These are phyloP conservation scores for Phascolomyces articulosus DNA, from an alignment of 371 early-diverging fungal species.

Conservation along the genomic window DNA sequence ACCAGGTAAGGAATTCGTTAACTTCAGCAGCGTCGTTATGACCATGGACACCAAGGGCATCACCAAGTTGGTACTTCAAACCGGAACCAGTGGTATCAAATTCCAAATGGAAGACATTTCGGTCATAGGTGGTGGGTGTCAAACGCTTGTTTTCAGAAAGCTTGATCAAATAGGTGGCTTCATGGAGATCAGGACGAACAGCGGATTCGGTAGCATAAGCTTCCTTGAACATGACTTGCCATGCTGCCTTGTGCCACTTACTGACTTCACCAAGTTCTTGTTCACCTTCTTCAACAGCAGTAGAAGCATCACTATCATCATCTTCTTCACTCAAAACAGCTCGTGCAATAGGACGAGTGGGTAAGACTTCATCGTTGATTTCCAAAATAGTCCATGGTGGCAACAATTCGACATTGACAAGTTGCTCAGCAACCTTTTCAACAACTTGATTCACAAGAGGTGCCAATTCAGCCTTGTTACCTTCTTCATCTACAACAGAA, in stretches of 20 bases:
- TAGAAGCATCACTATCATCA: slow-evolving; percentile 34
- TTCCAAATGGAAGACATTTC: slow-evolving; percentile 95
- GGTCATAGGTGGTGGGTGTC: slow-evolving; percentile 86
- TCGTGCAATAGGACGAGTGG: slow-evolving; percentile 37
- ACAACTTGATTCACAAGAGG: slow-evolving; percentile 26
- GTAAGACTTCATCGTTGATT: slow-evolving; percentile 36
- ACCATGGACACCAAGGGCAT: slow-evolving; percentile 92
- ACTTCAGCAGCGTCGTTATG: slow-evolving; percentile 83
- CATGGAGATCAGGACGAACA: slow-evolving; percentile 70
- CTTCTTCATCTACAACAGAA: slow-evolving; percentile 14
- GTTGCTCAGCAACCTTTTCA: slow-evolving; percentile 29
- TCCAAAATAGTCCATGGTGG: slow-evolving; percentile 62
- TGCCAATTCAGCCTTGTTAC: slow-evolving; percentile 26
- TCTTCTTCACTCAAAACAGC: slow-evolving; percentile 33
- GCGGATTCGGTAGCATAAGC: slow-evolving; percentile 61
- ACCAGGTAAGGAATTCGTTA: slow-evolving; percentile 69
- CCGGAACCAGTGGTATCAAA: slow-evolving; percentile 82
- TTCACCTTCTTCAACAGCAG: slow-evolving; percentile 43
- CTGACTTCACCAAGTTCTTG: slow-evolving; percentile 40
- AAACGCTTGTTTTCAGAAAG: slow-evolving; percentile 80
- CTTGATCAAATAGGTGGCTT: slow-evolving; percentile 64
- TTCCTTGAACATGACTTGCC: slow-evolving; percentile 81
- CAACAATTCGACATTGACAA: slow-evolving; percentile 44
- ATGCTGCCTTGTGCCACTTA: slow-evolving; percentile 68
- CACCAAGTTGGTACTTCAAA: slow-evolving; percentile 89